Evolutionary conservation across 2,329 filamentous ascomycete genomes (phyloP).

Genomic region (Didymella lethalis): DNA sequence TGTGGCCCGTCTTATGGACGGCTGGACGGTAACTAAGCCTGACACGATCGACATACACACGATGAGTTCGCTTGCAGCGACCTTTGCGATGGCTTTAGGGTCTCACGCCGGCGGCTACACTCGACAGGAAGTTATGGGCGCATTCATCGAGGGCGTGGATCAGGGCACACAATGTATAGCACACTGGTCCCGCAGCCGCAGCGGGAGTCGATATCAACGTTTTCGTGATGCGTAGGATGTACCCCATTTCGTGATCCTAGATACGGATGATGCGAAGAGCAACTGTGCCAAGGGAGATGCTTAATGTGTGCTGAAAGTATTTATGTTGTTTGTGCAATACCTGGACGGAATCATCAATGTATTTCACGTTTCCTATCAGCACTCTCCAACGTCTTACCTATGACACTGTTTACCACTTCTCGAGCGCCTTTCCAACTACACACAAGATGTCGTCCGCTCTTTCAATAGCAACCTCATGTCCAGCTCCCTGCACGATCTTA

Average conservation of each 20-base stretch:
- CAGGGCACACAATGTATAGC: slow-evolving; percentile 2
- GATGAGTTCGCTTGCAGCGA: not conserved
- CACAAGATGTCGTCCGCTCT: slow-evolving; percentile 66
- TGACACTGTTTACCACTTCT: slow-evolving; percentile 10
- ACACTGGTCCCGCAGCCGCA: slow-evolving; percentile 4
- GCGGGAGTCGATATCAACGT: not conserved
- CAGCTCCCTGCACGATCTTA: slow-evolving; percentile 63
- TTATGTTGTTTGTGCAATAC: not conserved
- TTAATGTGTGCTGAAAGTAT: not conserved
- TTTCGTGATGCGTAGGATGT: slow-evolving; percentile 1
- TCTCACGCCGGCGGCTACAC: not conserved
- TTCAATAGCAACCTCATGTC: slow-evolving; percentile 74
- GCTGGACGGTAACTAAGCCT: not conserved
- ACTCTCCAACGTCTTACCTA: not conserved
- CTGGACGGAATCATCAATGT: not conserved
- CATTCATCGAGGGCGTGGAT: slow-evolving; percentile 15
- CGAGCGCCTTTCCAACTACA: slow-evolving; percentile 57
- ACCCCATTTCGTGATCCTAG: not conserved
- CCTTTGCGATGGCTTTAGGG: slow-evolving; percentile 16
- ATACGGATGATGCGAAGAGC: not conserved
- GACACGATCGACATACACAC: not conserved
- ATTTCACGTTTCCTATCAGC: not conserved
- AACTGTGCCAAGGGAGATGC: not conserved
- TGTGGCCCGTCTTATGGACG: slow-evolving; percentile 12
- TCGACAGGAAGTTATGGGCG: slow-evolving; percentile 2